Evolutionary conservation across 768 basidiomycete genomes (phyloP), one percentile per base, ranked within the genome.

Genomic region (Lactarius pseudohatsudake): DNA sequence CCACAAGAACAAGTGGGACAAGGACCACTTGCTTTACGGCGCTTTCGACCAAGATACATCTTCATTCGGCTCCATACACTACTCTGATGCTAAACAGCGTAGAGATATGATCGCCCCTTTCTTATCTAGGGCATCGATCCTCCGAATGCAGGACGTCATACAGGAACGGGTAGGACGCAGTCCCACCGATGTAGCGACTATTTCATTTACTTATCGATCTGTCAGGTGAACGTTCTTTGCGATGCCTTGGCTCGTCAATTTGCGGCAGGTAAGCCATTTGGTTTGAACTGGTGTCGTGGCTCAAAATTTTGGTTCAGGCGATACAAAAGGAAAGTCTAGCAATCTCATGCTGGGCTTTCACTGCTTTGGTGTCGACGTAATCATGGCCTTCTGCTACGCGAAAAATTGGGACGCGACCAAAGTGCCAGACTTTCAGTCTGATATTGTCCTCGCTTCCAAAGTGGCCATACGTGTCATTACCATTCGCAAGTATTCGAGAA

Each of bases 1-100:
- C 16, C 15, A n/a, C 20, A 54, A 26, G 32, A 62, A 62, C 36
- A 62, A 62, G 26, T 62, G 62, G 62, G 62, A 62, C 62, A 62
- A 62, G 36, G 62, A 62, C 34, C 28, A 56, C 36, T 18, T 26
- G 6, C 26, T 55, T 1, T 62, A 62, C 53, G 36, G 62, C 53
- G 53, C 62, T n/a, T 62, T 62, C 38, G 54, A 56, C 54, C 22
- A 40, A 54, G 54, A 56, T 16, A 38, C 53, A 5, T 20, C 47
- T 8, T 26, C 62, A 16, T 15, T 62, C 53, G 47, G 62, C 38
- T 55, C 36, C 62, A n/a, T 55, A 34, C 38, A n/a, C n/a, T 62
- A 62, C 53, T 36, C 45, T 15, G 62, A 56, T n/a, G 62, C 54
- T 2, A 62, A 62, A 53, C 54, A 56, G 62, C 62, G 62, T 16